Percentiles rank a stretch among this genome's conserved stretches.
phyloP scores from a whole-genome alignment of 2,329 filamentous ascomycete species.

The Trichoderma citrinoviride region DNA sequence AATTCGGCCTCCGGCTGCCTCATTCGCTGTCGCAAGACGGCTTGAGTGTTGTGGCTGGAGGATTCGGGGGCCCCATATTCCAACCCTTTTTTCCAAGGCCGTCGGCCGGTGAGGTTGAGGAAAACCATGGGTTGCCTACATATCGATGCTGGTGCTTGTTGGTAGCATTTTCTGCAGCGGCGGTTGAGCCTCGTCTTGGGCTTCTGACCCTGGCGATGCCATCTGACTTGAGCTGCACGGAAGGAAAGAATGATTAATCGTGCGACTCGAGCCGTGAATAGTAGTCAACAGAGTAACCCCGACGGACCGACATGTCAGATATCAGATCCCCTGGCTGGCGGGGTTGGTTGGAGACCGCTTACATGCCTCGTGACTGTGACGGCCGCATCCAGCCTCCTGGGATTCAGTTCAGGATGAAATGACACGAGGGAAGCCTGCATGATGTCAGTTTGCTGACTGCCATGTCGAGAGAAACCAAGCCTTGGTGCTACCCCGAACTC shows the following conservation, averaged over 20 bases:
- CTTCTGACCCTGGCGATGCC: constrained; percentile 3
- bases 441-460: background rate
- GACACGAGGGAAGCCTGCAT: background rate
- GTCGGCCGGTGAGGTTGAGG: constrained; percentile 86
- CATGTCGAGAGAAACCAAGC: background rate
- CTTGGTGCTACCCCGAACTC: background rate
- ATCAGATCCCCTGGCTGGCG: constrained; percentile 1
- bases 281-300: background rate
- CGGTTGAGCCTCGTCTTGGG: constrained; percentile 2
- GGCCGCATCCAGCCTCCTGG: background rate
- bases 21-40: constrained; percentile 60
- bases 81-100: constrained; percentile 84
- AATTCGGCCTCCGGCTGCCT: constrained; percentile 62
- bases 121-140: constrained; percentile 82
- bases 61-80: constrained; percentile 76
- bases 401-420: background rate
- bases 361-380: constrained; percentile 3
- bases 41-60: constrained; percentile 63
- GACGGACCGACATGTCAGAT: background rate
- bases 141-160: constrained; percentile 31
- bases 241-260: constrained; percentile 5
- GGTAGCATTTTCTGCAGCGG: background rate
- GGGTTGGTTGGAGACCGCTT: background rate
- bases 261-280: background rate
- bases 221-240: background rate